phyloP scores from a whole-genome alignment of 352 stramenopile species.

The Pythium dissimile region DNA sequence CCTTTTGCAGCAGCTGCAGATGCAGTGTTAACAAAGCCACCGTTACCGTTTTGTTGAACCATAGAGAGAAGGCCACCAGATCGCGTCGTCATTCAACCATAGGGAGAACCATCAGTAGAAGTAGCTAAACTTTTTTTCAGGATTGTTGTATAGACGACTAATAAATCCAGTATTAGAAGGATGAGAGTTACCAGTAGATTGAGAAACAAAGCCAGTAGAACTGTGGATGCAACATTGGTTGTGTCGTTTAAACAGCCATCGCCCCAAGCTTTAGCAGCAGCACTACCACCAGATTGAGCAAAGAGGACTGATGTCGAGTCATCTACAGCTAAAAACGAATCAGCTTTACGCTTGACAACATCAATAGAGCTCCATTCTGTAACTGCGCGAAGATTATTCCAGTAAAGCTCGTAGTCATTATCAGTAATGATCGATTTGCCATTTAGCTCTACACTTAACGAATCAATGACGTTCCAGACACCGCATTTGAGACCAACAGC shows the following conservation, averaged over 20 bases:
- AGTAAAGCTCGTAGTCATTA: conserved; percentile 23
- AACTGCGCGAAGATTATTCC: conserved; percentile 23
- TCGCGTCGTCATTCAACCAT: conserved; percentile 1
- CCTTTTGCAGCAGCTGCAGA: conserved; percentile 8
- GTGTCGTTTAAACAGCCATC: conserved; percentile 21
- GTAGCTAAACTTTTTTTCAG: neutral
- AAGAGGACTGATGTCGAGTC: conserved; percentile 13
- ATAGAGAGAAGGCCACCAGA: conserved; percentile 1
- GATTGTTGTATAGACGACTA: conserved; percentile 5
- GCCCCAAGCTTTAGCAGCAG: neutral
- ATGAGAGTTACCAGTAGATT: neutral
- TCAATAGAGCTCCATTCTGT: conserved; percentile 19
- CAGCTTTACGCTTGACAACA: conserved; percentile 20
- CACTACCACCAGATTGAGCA: neutral
- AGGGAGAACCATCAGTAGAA: neutral
- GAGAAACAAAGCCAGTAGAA: neutral
- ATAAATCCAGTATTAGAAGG: conserved; percentile 8
- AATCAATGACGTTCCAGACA: conserved; percentile 29
- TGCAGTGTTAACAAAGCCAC: conserved; percentile 7
- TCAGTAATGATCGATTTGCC: conserved; percentile 21
- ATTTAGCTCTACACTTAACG: conserved; percentile 17
- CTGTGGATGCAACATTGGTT: neutral
- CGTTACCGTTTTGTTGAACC: conserved; percentile 9
- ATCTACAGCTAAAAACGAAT: conserved; percentile 19
- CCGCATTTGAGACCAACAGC: conserved; percentile 19